These are phyloP conservation scores for Suhomyces atakaporum DNA, from an alignment of 1,139 yeast genomes.

Conservation along the genomic window DNA sequence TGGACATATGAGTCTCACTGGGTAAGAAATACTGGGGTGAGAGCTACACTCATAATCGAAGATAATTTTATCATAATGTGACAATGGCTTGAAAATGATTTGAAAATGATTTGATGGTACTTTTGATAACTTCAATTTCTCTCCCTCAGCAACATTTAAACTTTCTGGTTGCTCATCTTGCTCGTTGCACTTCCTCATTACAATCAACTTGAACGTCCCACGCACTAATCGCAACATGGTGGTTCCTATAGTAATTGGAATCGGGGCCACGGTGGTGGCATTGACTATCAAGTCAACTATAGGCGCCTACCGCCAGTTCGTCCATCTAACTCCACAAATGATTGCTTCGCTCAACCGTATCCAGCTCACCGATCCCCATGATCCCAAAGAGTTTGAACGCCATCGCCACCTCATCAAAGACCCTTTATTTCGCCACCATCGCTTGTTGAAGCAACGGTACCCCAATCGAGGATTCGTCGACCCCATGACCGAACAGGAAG, in stretches of 20 bases:
- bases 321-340: conserved; percentile 51
- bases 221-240: conserved; percentile 30
- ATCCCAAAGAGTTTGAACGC: conserved; percentile 12
- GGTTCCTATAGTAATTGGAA: conserved; percentile 57
- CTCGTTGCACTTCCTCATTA: too few species aligned
- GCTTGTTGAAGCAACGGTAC: conserved; percentile 33
- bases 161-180: too few species aligned
- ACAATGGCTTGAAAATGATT: too few species aligned
- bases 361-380: conserved; percentile 19
- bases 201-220: too few species aligned
- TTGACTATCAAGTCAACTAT: conserved; percentile 53
- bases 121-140: too few species aligned
- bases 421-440: conserved; percentile 22
- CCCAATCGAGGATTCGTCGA: conserved; percentile 50
- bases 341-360: conserved; percentile 56
- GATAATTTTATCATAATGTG: too few species aligned
- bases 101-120: too few species aligned
- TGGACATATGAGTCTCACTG: too few species aligned
- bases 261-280: conserved; percentile 59
- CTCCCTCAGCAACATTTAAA: too few species aligned
- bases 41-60: too few species aligned
- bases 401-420: conserved; percentile 16
- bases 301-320: conserved; percentile 45
- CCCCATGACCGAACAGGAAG: conserved; percentile 64
- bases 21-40: too few species aligned